Evolutionary conservation across 2,329 filamentous ascomycete species (phyloP).

Genomic region (Colletotrichum cordylinicola): DNA sequence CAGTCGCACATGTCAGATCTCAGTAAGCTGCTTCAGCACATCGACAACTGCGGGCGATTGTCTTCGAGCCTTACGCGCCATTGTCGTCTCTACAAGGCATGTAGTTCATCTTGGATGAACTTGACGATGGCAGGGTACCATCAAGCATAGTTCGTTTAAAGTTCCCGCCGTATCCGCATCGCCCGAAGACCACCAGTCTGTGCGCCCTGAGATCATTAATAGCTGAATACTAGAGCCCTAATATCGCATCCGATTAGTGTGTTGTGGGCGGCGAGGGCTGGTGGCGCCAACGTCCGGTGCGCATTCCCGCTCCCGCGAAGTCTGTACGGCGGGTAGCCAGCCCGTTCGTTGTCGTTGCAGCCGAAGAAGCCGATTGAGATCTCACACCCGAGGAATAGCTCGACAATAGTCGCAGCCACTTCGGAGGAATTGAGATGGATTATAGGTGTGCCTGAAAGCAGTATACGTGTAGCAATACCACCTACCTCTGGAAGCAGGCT

Average conservation of each 20-base stretch:
- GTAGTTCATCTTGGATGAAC: slow-evolving; percentile 1
- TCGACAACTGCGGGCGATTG: background rate
- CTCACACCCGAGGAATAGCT: background rate
- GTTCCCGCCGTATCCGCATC: background rate
- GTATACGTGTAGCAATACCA: background rate
- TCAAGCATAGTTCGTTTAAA: background rate
- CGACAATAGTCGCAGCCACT: background rate
- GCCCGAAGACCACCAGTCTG: background rate
- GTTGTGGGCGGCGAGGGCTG: background rate
- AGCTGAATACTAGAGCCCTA: background rate
- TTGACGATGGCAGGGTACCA: background rate
- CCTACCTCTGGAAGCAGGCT: background rate
- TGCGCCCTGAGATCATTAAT: background rate
- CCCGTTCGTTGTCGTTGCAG: background rate
- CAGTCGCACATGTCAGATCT: background rate
- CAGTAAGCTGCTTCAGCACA: background rate
- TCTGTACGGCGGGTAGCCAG: background rate
- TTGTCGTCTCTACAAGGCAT: background rate
- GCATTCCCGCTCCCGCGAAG: background rate
- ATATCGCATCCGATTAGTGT: background rate
- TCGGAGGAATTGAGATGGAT: background rate
- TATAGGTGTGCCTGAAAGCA: background rate
- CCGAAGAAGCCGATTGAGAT: background rate
- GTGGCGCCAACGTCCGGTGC: background rate
- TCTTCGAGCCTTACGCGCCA: background rate